Evolutionary conservation across 2,329 filamentous ascomycete species (phyloP).

Genomic region (Xylariales sp.): DNA sequence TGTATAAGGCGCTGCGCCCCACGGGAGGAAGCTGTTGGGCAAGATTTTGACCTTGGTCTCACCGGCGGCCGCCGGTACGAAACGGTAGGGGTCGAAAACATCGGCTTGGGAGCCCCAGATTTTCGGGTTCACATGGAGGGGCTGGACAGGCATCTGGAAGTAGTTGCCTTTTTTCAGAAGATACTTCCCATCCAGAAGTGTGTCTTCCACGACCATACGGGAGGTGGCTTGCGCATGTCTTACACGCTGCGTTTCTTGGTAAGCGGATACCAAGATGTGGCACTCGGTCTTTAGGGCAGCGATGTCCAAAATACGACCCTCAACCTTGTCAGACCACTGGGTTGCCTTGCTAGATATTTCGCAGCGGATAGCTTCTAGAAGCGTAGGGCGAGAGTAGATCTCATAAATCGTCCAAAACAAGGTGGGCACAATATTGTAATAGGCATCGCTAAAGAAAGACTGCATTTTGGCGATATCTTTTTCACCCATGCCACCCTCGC

Average conservation of each 20-base stretch:
- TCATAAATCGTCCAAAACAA: constrained; percentile 41
- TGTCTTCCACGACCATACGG: constrained; percentile 14
- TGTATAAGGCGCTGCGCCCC: constrained; percentile 15
- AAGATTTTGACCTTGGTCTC: constrained; percentile 2
- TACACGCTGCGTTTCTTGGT: constrained; percentile 31
- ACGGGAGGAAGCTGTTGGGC: constrained; percentile 12
- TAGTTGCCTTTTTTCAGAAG: constrained; percentile 15
- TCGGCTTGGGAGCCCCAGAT: constrained; percentile 13
- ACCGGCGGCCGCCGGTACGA: constrained; percentile 1
- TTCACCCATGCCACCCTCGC: constrained; percentile 3
- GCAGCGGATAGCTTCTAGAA: constrained; percentile 32
- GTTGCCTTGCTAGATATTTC: constrained; percentile 30
- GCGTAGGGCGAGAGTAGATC: constrained; percentile 32
- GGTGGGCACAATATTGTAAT: constrained; percentile 37
- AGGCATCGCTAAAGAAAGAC: constrained; percentile 15
- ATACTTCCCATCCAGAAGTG: constrained; percentile 12
- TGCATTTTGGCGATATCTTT: constrained; percentile 2
- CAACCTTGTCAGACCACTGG: not conserved
- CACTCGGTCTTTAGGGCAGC: constrained; percentile 29
- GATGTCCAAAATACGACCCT: constrained; percentile 25
- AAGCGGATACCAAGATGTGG: constrained; percentile 28
- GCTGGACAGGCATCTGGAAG: constrained; percentile 14
- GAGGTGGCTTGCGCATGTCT: constrained; percentile 14
- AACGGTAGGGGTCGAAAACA: constrained; percentile 14
- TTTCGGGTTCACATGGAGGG: constrained; percentile 10